Percentiles rank a stretch among this genome's conserved stretches.
These are phyloP conservation scores for Dendrobium officinale DNA, from an alignment of 106 monocot genomes.

Conservation along the genomic window DNA sequence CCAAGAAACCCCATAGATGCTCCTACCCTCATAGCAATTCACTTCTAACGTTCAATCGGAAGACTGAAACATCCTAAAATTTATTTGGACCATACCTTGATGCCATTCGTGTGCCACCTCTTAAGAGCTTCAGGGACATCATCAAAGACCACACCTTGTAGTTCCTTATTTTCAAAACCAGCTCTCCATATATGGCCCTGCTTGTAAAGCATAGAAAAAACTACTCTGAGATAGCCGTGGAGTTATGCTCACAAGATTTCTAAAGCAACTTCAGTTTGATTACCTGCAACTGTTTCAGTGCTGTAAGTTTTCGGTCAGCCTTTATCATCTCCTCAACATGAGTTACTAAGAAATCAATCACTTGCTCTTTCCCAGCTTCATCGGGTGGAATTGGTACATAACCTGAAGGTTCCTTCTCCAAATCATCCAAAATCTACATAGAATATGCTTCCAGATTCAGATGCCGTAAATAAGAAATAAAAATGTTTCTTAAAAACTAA, in stretches of 20 bases:
- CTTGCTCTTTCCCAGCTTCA: constrained; percentile 55
- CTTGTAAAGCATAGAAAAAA: constrained; percentile 5
- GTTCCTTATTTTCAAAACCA: constrained; percentile 69
- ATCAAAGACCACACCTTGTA: constrained; percentile 73
- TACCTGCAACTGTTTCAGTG: constrained; percentile 92
- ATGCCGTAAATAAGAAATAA: too few relatives aligned
- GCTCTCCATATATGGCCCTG: constrained; percentile 99
- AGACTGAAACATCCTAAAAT: background rate
- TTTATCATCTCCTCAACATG: constrained; percentile 88
- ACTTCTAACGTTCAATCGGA: too few relatives aligned
- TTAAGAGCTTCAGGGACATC: constrained; percentile 82
- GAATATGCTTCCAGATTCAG: background rate
- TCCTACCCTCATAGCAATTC: too few relatives aligned
- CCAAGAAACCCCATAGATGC: too few relatives aligned
- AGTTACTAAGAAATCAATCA: constrained; percentile 64
- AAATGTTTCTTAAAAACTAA: too few relatives aligned
- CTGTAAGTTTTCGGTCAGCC: constrained; percentile 86
- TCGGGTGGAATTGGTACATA: constrained; percentile 64
- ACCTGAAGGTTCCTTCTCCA: constrained; percentile 46
- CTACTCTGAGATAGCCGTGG: background rate
- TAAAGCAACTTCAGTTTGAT: background rate
- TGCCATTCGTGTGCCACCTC: constrained; percentile 70
- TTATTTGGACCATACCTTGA: constrained; percentile 39
- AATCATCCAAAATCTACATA: constrained; percentile 56
- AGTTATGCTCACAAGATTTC: background rate